Base-by-base conservation (phyloP, 257 asterid species). In the Buddleja alternifolia region DNA sequence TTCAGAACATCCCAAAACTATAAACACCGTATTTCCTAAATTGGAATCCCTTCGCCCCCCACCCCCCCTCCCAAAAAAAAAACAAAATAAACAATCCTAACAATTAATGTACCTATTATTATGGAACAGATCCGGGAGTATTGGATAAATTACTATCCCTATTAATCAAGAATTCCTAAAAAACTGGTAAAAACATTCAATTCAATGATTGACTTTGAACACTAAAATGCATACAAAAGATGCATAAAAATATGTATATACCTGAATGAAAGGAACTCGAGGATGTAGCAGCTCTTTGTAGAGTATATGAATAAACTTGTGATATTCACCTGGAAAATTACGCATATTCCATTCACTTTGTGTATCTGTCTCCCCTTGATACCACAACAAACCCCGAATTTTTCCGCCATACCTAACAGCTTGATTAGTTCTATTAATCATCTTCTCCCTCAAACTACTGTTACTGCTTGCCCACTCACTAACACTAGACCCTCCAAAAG, bases 301-400 rank as follows among this genome's bases (percentile, higher is more conserved):
- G 1, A 66, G 54, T 1, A 8, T 17, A 20, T 23, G 51, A 9
- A 66, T 32, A 66, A 52, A 66, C 50, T 12, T 39, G 16, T 53
- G 2, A 17, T 40, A 52, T 7, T 53, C 23, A 1, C 17, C 15
- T 1, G 50, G 52, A 14, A 51, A 66, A 1, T 3, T 0, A 4
- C 59, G 48, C 0, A 66, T 71, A 20, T 52, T 76, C 12, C 16
- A n/a, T 10, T 45, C 24, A 9, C 7, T 47, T 23, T 60, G 29
- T 3, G 76, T 62, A 37, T 82, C 86, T 9, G 58, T 34, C 55
- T 78, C 86, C 5, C 86, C 86, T 69, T 82, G 86, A 67, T 72
- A 82, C 86, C 86, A 82, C 6, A 82, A 37, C 69, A 82, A 42
- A 0, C 67, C 86, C 7, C 72, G 59, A 8, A 82, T 50, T 11